A percentile compares a stretch with the other conserved stretches of the same genome.
These are phyloP conservation scores for Coleophoma eucalyptorum DNA, from an alignment of 2,329 filamentous ascomycete species.

Conservation along the genomic window DNA sequence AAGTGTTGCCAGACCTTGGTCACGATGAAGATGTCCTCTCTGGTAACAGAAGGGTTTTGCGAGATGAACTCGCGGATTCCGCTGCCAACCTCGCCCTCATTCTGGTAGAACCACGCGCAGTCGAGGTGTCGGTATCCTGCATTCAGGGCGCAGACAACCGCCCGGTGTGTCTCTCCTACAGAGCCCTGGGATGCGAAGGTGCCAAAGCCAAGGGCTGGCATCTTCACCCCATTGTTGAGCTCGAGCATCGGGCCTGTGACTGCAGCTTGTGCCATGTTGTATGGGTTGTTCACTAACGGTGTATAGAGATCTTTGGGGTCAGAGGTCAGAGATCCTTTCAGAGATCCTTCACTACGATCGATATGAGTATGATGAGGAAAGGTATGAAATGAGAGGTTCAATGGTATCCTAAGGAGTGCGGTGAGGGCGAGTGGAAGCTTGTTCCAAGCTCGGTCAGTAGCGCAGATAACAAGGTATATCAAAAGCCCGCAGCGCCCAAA, in stretches of 20 bases:
- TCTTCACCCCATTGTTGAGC: slow-evolving; percentile 31
- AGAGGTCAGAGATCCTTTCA: no score
- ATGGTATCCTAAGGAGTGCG: no score
- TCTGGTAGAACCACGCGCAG: slow-evolving; percentile 73
- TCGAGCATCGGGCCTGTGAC: slow-evolving; percentile 25
- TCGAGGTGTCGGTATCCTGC: slow-evolving; percentile 67
- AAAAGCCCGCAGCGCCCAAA: no score
- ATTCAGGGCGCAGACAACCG: slow-evolving; percentile 57
- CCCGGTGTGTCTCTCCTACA: slow-evolving; percentile 41
- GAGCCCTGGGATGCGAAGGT: slow-evolving; percentile 26
- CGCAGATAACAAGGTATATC: no score
- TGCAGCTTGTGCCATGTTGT: slow-evolving; percentile 21
- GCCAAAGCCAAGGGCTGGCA: slow-evolving; percentile 42
- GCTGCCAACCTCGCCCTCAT: slow-evolving; percentile 79
- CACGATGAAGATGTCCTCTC: slow-evolving; percentile 78
- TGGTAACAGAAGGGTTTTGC: slow-evolving; percentile 54
- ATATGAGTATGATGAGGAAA: no score
- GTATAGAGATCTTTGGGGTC: no score
- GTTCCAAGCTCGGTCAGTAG: no score
- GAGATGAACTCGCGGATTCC: slow-evolving; percentile 71
- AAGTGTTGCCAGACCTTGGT: slow-evolving; percentile 85
- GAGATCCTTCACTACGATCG: no score
- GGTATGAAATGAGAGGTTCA: no score
- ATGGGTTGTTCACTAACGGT: slow-evolving; percentile 1
- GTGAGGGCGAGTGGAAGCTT: no score